Evolutionary conservation across 1,139 yeast species (phyloP), one percentile per base, ranked within the genome.

Genomic region (Pichia sp.): DNA sequence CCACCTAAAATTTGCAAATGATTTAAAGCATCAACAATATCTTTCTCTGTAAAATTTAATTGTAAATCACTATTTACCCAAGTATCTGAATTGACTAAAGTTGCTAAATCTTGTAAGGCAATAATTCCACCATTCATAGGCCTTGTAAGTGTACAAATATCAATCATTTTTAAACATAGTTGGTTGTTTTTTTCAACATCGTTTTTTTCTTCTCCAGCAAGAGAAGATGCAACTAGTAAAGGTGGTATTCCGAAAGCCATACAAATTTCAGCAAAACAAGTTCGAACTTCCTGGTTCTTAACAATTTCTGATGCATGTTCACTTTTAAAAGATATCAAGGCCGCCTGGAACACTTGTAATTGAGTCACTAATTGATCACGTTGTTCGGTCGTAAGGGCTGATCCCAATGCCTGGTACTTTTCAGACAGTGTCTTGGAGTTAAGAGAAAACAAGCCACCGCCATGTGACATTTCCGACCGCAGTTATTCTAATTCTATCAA

Each of bases 191-290:
- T 79, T 50, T 80, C 86, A 19, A 70, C 69, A n/a, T 46, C 34
- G 18, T 50, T 50, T 3, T 37, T 42, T 7, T 43, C 47, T 13
- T 46, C 46, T n/a, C 40, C 47, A 10, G 36, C 25, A 4, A 34
- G 27, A 11, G 48, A 38, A 40, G 56, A 42, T 39, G 62, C 55
- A 28, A 76, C 63, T 29, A 80, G 80, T 31, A 86, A 60, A 1
- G 95, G 91, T 56, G 87, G 95, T n/a, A 86, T 78, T 1, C 95
- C 95, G 16, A 85, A 79, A 54, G 82, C 78, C 19, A 72, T 68
- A 53, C 95, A 84, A 70, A 87, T 79, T 46, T 76, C 74, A 35
- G 85, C 76, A 61, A 87, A 86, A 56, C 82, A 80, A 22, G 72
- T 65, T 33, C 91, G 64, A 56, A 85, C 79, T 45, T 78, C 78